Conservation (phyloP, 2,329 filamentous ascomycete genomes). For the Exophiala sp. region DNA sequence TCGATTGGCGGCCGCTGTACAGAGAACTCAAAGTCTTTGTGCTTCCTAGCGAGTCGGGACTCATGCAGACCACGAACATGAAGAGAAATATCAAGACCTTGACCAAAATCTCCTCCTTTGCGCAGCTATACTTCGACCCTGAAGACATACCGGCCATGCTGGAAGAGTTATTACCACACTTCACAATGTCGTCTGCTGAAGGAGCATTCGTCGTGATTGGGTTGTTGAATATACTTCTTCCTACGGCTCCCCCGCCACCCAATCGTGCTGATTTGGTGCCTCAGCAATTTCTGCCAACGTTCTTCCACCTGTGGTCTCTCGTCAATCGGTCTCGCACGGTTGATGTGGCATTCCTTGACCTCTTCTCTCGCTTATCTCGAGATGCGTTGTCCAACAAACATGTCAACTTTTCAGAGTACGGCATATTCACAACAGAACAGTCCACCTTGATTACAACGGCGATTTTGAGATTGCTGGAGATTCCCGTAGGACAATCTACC, state of each 20-base stretch:
- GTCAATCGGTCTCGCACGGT: constrained; percentile 84
- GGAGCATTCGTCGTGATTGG: constrained; percentile 92
- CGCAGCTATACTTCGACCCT: constrained; percentile 89
- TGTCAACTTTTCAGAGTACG: constrained; percentile 77
- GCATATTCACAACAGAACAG: constrained; percentile 89
- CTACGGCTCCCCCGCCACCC: constrained; percentile 72
- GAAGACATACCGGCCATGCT: constrained; percentile 77
- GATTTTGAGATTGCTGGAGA: constrained; percentile 82
- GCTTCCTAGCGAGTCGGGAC: constrained; percentile 72
- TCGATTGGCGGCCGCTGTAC: constrained; percentile 93
- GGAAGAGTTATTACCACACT: constrained; percentile 77
- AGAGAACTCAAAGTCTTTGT: constrained; percentile 89
- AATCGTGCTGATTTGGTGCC: constrained; percentile 74
- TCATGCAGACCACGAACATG: constrained; percentile 59
- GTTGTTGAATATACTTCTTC: constrained; percentile 79
- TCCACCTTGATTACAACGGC: constrained; percentile 91
- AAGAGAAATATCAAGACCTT: constrained; percentile 69
- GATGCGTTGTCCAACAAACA: constrained; percentile 74
- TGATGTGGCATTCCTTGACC: constrained; percentile 83
- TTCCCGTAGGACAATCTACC: constrained; percentile 91
- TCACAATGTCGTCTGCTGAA: constrained; percentile 88
- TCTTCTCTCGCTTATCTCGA: constrained; percentile 80
- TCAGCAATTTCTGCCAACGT: constrained; percentile 82
- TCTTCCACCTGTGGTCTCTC: constrained; percentile 95
- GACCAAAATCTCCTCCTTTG: constrained; percentile 84